A percentile compares a stretch with the other conserved stretches of the same genome.
These are phyloP conservation scores for Ceratocystis cubensis DNA, from an alignment of 2,329 filamentous ascomycete genomes.

Conservation along the genomic window DNA sequence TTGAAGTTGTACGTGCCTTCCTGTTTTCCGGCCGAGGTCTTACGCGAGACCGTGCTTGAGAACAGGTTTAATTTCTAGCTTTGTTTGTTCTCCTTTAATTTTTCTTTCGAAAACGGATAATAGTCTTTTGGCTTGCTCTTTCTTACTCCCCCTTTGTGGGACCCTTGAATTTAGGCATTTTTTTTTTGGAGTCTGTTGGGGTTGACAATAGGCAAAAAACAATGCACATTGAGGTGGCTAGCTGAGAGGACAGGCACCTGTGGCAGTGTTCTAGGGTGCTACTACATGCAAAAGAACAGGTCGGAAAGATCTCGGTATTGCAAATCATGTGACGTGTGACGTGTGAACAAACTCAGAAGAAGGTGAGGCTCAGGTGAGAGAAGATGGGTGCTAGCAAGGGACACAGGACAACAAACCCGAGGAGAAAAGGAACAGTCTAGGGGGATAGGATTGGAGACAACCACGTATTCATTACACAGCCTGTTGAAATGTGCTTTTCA, in stretches of 20 bases:
- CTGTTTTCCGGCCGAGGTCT: constrained; percentile 20
- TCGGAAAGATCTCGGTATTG: constrained; percentile 4
- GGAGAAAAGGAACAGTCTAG: not conserved
- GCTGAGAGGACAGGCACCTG: not conserved
- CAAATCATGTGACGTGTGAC: not conserved
- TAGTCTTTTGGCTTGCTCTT: not conserved
- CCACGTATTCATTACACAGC: too few species aligned
- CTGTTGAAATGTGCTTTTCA: too few species aligned
- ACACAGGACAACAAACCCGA: not conserved
- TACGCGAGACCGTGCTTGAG: not conserved
- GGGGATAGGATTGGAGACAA: not conserved
- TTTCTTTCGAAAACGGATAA: not conserved
- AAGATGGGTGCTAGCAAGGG: not conserved
- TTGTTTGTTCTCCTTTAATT: not conserved
- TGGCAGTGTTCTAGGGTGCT: not conserved
- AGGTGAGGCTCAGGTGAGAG: constrained; percentile 3
- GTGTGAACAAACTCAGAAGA: not conserved
- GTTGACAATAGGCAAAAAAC: constrained; percentile 2
- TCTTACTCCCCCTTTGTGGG: not conserved
- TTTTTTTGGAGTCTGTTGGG: constrained; percentile 4
- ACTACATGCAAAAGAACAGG: not conserved
- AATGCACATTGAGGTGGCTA: not conserved
- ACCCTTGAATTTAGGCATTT: not conserved
- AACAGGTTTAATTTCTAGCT: not conserved
- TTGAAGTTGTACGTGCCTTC: constrained; percentile 5